Evolutionary conservation across 2,329 filamentous ascomycete species (phyloP).

Genomic region (Aspergillus niger): DNA sequence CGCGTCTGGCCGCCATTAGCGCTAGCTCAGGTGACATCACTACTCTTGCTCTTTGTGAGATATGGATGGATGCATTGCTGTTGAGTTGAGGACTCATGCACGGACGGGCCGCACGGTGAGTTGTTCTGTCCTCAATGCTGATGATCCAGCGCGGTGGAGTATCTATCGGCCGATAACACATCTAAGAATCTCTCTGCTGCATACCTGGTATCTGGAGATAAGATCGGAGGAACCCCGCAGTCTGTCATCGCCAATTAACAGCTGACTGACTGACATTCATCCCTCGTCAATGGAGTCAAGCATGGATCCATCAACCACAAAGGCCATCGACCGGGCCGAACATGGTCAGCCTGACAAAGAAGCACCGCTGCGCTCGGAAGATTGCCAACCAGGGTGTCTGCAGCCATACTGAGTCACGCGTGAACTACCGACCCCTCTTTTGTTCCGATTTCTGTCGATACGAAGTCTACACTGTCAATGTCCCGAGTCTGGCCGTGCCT

Average conservation of each 20-base stretch:
- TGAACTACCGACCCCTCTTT: background rate
- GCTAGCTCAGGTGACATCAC: too few species aligned
- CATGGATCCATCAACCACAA: background rate
- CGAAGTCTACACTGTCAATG: background rate
- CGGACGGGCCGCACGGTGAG: too few species aligned
- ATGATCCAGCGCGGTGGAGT: background rate
- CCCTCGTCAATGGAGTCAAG: background rate
- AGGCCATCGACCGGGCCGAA: background rate
- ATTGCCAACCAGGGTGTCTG: background rate
- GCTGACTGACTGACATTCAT: background rate
- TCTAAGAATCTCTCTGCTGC: background rate
- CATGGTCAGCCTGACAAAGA: background rate
- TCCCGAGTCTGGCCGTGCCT: background rate
- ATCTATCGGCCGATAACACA: background rate
- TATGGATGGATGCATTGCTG: too few species aligned
- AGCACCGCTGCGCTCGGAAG: background rate
- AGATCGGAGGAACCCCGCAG: background rate
- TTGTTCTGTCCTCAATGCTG: background rate
- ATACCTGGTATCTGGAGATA: background rate
- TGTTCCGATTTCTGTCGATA: conserved; percentile 1
- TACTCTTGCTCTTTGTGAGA: too few species aligned
- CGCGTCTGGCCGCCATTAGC: too few species aligned
- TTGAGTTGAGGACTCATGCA: too few species aligned
- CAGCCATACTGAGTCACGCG: background rate
- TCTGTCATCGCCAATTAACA: background rate